Evolutionary conservation across 2,329 filamentous ascomycete genomes (phyloP).

Genomic region (Fusarium armeniacum): DNA sequence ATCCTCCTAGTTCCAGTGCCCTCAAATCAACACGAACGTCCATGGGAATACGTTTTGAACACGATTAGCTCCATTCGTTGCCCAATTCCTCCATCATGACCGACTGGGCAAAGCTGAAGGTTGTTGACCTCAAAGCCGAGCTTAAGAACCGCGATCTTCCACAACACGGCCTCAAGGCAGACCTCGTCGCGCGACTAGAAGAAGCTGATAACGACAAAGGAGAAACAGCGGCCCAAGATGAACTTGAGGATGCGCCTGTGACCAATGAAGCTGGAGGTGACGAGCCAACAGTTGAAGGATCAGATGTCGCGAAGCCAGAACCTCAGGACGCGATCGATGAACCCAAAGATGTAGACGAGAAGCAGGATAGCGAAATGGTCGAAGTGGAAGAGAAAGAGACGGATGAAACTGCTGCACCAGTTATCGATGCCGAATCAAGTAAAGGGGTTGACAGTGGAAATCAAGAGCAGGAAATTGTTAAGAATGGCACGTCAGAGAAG

Average conservation of each 20-base stretch:
- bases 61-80: constrained; percentile 12
- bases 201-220: constrained; percentile 38
- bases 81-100: constrained; percentile 57
- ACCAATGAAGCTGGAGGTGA: constrained; percentile 29
- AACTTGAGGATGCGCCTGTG: constrained; percentile 25
- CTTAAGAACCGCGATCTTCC: constrained; percentile 79
- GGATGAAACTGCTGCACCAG: neutral
- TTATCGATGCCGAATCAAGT: constrained; percentile 12
- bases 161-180: constrained; percentile 78
- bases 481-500: constrained; percentile 28
- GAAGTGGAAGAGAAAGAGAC: constrained; percentile 7
- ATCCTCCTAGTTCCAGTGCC: neutral
- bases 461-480: constrained; percentile 12
- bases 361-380: constrained; percentile 12
- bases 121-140: constrained; percentile 81
- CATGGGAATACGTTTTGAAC: neutral
- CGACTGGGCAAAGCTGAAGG: constrained; percentile 74
- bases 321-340: constrained; percentile 17
- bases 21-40: neutral
- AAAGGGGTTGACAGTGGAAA: constrained; percentile 18
- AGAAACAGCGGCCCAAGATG: constrained; percentile 13
- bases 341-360: constrained; percentile 14
- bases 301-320: constrained; percentile 2
- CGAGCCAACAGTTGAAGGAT: constrained; percentile 14
- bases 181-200: constrained; percentile 75